Evolutionary conservation across 2,329 filamentous ascomycete species (phyloP), one percentile per base, ranked within the genome.

Genomic region (Pestalotiopsis sp.): DNA sequence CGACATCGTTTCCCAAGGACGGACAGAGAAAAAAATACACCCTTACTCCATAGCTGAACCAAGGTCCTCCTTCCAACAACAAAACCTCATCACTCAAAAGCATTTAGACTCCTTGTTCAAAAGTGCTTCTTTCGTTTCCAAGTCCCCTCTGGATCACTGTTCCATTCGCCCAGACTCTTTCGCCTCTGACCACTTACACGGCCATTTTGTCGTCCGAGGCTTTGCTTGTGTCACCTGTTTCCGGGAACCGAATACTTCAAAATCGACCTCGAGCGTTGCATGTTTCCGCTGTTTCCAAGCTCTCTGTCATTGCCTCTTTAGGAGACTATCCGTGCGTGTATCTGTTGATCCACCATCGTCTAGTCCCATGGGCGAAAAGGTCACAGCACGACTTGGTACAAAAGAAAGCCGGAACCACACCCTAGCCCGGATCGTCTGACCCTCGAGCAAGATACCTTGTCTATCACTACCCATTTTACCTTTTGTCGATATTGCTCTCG

Each of bases 301-400:
- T 78, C 77, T 77, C 77, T 79, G 73, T 75, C 76, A 81, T 80
- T 81, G 76, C 79, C 79, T 75, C 75, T 80, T 80, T 76, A 76
- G 80, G 80, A 75, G 75, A 71, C 74, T 75, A 79, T 79, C 77
- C 79, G 77, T 77, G 77, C 77, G 75, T 67, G 66, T 68, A 68
- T 66, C 69, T 65, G 69, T 69, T 71, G 72, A 74, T 73, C 71
- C 71, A 74, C 67, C 69, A 67, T 65, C 69, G 57, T 67, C 67
- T 59, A 58, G 63, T 57, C 45, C 17, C 66, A 68, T 65, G 59
- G 69, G 13, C 45, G n/a, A 67, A 64, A 63, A 65, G 69, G 67
- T 69, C 63, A 67, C 69, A 67, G 68, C 63, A 65, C 64, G 56
- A 58, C 39, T 52, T 66, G 67, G 52, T 70, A 67, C 67, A 71